These are phyloP conservation scores for Sungouiozyma intestinalis DNA, from an alignment of 805 yeast species.

Conservation along the genomic window DNA sequence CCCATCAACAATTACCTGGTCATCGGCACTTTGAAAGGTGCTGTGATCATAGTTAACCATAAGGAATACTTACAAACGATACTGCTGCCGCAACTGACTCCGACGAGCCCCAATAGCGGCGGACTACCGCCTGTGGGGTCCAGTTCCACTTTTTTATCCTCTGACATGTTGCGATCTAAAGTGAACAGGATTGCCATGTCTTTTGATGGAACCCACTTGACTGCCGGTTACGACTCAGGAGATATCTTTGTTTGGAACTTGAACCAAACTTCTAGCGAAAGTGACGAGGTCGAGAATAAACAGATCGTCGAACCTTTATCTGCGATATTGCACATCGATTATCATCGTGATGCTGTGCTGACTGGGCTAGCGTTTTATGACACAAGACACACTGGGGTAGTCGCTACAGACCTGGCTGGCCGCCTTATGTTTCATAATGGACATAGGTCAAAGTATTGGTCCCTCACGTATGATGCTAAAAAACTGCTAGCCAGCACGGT, in stretches of 20 bases:
- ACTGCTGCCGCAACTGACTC: slow-evolving; percentile 13
- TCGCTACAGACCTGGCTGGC: slow-evolving; percentile 48
- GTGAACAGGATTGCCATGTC: slow-evolving; percentile 52
- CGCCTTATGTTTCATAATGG: slow-evolving; percentile 56
- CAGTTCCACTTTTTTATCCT: background rate
- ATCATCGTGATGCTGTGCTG: slow-evolving; percentile 30
- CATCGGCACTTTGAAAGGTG: slow-evolving; percentile 64
- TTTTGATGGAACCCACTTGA: slow-evolving; percentile 57
- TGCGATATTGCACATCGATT: slow-evolving; percentile 25
- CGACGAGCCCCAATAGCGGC: slow-evolving; percentile 3
- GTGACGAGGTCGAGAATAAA: background rate
- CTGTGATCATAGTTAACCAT: slow-evolving; percentile 55
- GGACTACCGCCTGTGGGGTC: slow-evolving; percentile 1
- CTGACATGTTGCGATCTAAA: slow-evolving; percentile 28
- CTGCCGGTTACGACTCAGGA: slow-evolving; percentile 62
- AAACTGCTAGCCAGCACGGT: slow-evolving; percentile 4
- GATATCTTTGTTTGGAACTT: slow-evolving; percentile 61
- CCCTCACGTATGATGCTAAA: slow-evolving; percentile 17
- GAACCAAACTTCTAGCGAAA: slow-evolving; percentile 4
- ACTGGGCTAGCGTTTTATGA: slow-evolving; percentile 39
- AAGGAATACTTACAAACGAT: slow-evolving; percentile 45
- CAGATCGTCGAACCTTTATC: slow-evolving; percentile 6
- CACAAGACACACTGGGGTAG: slow-evolving; percentile 42
- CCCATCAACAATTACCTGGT: slow-evolving; percentile 39
- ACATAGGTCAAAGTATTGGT: slow-evolving; percentile 33